Base-by-base conservation (phyloP, 129 eudicot genomes). In the Oenanthe sinensis region DNA sequence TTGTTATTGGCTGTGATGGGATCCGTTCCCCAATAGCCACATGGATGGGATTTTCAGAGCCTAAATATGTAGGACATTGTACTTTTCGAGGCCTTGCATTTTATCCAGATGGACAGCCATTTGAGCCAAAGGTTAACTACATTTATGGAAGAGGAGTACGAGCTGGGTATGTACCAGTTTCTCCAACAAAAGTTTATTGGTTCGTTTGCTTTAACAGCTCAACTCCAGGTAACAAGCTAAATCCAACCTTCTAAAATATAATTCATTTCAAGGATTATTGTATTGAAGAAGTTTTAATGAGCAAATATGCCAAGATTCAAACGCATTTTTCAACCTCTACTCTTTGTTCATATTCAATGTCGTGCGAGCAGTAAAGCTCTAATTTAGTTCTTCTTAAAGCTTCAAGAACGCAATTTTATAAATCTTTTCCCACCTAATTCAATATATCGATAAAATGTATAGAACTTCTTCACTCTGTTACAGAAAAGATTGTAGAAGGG, bases 1-100 rank as follows among this genome's bases (percentile, higher is more conserved):
- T 91, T 71, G 91, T 95, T 49, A 89, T 95, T 79, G 99, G 90
- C 72, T 95, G 99, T 82, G 99, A 95, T 75, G 99, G 99, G 71
- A 77, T 90, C 79, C 86, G 91, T 46, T 95, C 99, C 65, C 83
- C 97, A 4, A 81, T 92, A 75, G 99, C 96, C 39, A 87, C 85
- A 81, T 92, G 95, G 97, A 95, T 95, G 99, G 99, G 99, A 4
- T 95, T 87, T 83, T 37, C 89, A 33, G 95, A 95, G 83, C 89
- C 97, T 16, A 92, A 83, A 55, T 95, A 90, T 46, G 89, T 83
- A 2, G 99, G 99, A 16, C 90, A 95, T 79, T 85, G 89, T 82
- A 96, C 97, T 55, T 88, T 95, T 74, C 96, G 99, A 26, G 99
- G 99, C 60, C 96, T 95, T 49, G 99, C 86, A 78, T 77, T 70